These are phyloP conservation scores for Colletotrichum camelliae DNA, from an alignment of 2,329 filamentous ascomycete species.

Conservation along the genomic window DNA sequence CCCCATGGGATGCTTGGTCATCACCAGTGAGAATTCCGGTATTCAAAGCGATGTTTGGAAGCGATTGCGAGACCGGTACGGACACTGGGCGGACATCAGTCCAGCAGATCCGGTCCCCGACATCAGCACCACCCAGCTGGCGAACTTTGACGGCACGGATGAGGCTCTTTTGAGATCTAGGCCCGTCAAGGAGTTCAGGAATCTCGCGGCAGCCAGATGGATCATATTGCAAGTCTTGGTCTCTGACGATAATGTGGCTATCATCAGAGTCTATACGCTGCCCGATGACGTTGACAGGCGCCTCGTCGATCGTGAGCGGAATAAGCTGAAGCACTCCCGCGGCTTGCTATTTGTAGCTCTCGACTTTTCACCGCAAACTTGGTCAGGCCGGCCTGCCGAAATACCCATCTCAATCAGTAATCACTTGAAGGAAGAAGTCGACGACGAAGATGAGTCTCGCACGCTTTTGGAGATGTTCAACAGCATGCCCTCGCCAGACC, in stretches of 20 bases:
- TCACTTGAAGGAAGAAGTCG: constrained; percentile 37
- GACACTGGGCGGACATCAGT: constrained; percentile 12
- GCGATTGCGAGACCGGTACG: neutral
- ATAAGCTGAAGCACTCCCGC: constrained; percentile 49
- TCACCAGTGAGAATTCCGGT: constrained; percentile 21
- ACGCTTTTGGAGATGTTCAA: constrained; percentile 78
- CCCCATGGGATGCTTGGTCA: constrained; percentile 43
- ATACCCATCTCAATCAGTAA: neutral
- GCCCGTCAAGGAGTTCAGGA: constrained; percentile 30
- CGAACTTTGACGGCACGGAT: neutral
- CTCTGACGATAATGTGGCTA: constrained; percentile 25
- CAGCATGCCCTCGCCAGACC: constrained; percentile 70
- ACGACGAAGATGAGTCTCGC: constrained; percentile 39
- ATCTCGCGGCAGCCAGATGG: constrained; percentile 46
- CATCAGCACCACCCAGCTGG: neutral
- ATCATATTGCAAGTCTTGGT: constrained; percentile 46
- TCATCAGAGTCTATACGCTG: constrained; percentile 65
- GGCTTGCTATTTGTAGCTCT: constrained; percentile 54
- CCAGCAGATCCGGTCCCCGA: neutral
- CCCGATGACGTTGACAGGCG: constrained; percentile 68
- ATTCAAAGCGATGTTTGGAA: neutral
- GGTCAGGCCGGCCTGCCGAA: constrained; percentile 49
- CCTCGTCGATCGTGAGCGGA: constrained; percentile 54
- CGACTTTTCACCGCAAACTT: constrained; percentile 60
- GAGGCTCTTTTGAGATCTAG: constrained; percentile 27